phyloP scores from a whole-genome alignment of 495 filamentous ascomycete genomes.

The Penicillium diatomitis region DNA sequence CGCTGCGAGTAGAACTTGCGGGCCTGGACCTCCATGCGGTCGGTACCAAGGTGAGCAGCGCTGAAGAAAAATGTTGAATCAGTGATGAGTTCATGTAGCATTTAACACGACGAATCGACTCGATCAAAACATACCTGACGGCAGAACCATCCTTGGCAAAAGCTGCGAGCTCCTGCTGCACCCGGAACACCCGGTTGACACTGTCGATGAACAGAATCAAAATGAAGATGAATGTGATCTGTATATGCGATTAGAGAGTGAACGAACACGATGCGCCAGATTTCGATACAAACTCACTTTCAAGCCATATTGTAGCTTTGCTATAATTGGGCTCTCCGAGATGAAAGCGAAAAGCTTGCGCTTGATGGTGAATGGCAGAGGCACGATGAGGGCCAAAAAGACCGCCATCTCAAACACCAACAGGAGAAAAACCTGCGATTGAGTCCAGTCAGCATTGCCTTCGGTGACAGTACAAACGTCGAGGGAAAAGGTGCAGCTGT shows the following conservation, averaged over 20 bases:
- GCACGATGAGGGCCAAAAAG: constrained; percentile 86
- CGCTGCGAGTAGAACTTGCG: constrained; percentile 99
- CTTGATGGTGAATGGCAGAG: constrained; percentile 77
- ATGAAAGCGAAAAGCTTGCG: constrained; percentile 89
- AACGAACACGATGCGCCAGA: neutral
- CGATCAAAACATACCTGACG: constrained; percentile 27
- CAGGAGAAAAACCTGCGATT: constrained; percentile 75
- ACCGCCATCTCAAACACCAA: constrained; percentile 88
- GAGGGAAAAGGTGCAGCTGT: neutral
- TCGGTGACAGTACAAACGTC: neutral
- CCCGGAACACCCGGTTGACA: constrained; percentile 95
- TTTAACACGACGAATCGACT: neutral
- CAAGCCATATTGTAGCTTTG: constrained; percentile 73
- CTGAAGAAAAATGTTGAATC: constrained; percentile 32
- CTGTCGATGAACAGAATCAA: constrained; percentile 96
- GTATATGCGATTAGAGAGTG: constrained; percentile 7
- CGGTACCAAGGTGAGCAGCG: constrained; percentile 67
- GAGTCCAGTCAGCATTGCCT: neutral
- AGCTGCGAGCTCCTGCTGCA: constrained; percentile 75
- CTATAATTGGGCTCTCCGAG: constrained; percentile 74
- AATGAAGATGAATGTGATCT: constrained; percentile 99
- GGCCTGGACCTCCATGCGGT: constrained; percentile 95
- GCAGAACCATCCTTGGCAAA: constrained; percentile 41
- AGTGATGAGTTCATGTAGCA: neutral
- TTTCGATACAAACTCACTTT: constrained; percentile 38